phyloP scores from a whole-genome alignment of 2,329 filamentous ascomycete species.

The Chaetothyriales sp. region DNA sequence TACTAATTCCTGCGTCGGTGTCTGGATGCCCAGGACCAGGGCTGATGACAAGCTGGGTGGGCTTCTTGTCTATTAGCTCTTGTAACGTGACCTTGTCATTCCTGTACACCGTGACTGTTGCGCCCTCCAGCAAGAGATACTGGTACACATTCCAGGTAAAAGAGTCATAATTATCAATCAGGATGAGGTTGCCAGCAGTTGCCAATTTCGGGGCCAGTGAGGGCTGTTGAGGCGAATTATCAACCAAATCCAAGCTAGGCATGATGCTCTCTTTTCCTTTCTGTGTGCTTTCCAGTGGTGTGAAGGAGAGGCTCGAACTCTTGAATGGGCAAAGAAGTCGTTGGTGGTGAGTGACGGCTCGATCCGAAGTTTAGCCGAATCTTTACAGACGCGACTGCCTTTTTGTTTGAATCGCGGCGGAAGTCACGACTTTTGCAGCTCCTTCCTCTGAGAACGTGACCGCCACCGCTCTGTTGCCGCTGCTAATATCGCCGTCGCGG shows the following conservation, averaged over 20 bases:
- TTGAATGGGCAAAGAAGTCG: neutral
- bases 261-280: conserved; percentile 19
- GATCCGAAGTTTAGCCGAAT: neutral
- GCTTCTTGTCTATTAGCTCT: conserved; percentile 65
- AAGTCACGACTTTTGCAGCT: neutral
- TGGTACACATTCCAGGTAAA: conserved; percentile 99
- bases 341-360: neutral
- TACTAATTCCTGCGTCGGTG: conserved; percentile 84
- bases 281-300: neutral
- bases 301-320: neutral
- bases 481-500: no score
- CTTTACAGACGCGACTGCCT: neutral
- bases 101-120: conserved; percentile 72
- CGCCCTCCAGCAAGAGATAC: conserved; percentile 91
- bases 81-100: conserved; percentile 85
- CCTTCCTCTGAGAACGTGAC: neutral
- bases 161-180: conserved; percentile 99
- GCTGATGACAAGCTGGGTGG: conserved; percentile 87
- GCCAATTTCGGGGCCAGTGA: conserved; percentile 55
- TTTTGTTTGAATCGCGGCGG: neutral
- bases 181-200: conserved; percentile 74
- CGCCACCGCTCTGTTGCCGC: no score
- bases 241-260: conserved; percentile 40
- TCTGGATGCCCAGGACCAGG: conserved; percentile 86
- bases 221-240: conserved; percentile 79